These are phyloP conservation scores for Inga laurina DNA, from an alignment of 306 rosid genomes.

Conservation along the genomic window DNA sequence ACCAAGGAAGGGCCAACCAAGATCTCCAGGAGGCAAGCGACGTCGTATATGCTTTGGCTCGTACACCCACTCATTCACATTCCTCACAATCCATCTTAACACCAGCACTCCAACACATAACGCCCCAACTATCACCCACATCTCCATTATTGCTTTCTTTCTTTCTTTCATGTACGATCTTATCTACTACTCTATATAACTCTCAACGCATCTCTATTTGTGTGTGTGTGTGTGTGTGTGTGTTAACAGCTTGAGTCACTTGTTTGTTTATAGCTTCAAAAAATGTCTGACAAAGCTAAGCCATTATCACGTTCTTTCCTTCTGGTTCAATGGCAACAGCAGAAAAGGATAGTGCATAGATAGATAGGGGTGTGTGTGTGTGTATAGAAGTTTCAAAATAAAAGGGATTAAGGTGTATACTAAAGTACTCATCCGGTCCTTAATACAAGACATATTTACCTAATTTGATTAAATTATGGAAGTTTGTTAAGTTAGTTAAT, in stretches of 20 bases:
- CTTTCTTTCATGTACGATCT: background rate
- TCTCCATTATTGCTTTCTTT: background rate
- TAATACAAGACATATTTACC: too few species aligned
- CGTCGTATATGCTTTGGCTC: constrained; percentile 41
- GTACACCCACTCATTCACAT: constrained; percentile 54
- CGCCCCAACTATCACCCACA: constrained; percentile 19
- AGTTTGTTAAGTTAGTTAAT: too few species aligned
- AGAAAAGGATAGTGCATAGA: background rate
- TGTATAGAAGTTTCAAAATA: too few species aligned
- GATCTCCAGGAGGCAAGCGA: constrained; percentile 75
- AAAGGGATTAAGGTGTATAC: too few species aligned
- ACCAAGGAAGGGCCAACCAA: constrained; percentile 84
- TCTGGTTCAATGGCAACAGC: background rate
- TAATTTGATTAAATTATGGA: too few species aligned
- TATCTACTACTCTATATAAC: background rate
- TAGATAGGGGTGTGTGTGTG: background rate
- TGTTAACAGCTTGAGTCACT: background rate
- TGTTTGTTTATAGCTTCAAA: background rate
- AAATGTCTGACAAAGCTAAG: background rate
- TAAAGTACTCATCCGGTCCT: too few species aligned
- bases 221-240: background rate
- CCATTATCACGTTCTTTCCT: background rate
- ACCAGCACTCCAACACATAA: constrained; percentile 20
- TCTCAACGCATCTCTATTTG: background rate
- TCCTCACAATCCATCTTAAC: constrained; percentile 44